phyloP scores from a whole-genome alignment of 106 monocot genomes.

The Allium fistulosum region DNA sequence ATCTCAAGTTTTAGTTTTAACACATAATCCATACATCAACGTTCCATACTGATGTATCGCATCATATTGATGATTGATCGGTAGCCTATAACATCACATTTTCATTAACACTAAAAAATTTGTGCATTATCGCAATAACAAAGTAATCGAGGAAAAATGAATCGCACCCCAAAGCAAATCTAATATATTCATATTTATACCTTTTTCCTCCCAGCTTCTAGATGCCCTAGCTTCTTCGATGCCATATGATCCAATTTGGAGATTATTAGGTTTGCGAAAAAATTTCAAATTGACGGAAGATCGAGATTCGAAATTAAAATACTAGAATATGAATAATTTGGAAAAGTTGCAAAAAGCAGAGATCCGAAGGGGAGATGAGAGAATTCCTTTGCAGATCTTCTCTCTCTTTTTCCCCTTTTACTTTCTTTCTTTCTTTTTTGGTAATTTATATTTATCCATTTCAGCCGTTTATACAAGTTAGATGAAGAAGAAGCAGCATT shows the following conservation, averaged over 20 bases:
- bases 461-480: not conserved
- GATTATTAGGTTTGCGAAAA: not conserved
- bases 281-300: not conserved
- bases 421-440: not conserved
- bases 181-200: not conserved
- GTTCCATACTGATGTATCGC: no score
- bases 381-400: conserved; percentile 1
- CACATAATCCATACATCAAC: no score
- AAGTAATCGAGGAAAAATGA: no score
- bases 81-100: no score
- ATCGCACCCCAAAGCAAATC: no score
- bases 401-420: not conserved
- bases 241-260: conserved; percentile 8
- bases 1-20: no score
- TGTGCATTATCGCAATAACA: no score
- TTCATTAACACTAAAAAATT: no score
- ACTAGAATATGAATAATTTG: not conserved
- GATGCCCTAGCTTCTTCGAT: conserved; percentile 18
- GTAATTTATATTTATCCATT: not conserved
- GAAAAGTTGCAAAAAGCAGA: not conserved
- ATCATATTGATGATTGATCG: no score
- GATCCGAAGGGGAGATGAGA: not conserved
- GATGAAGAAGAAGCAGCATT: not conserved
- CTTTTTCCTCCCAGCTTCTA: conserved; percentile 25
- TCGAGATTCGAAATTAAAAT: not conserved